A percentile compares a stretch with the other conserved stretches of the same genome.
These are phyloP conservation scores for Arbutus unedo DNA, from an alignment of 148 eudicot genomes.

Conservation along the genomic window DNA sequence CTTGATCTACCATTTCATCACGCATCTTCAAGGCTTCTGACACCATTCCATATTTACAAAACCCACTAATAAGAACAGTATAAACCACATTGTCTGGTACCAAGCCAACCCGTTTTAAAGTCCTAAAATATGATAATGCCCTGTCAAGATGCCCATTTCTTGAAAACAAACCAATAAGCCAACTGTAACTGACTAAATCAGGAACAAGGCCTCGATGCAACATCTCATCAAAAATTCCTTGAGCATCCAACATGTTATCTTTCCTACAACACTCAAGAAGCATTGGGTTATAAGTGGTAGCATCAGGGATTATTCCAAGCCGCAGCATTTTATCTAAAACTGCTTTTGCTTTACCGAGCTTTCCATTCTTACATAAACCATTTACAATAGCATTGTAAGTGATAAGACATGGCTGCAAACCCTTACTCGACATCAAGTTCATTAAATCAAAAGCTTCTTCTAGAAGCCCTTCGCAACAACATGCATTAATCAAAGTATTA, in stretches of 20 bases:
- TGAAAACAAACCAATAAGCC: slow-evolving; percentile 54
- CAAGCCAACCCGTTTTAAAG: slow-evolving; percentile 56
- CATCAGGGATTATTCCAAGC: slow-evolving; percentile 63
- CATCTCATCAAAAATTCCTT: slow-evolving; percentile 55
- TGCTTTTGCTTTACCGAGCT: slow-evolving; percentile 49
- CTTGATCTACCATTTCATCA: slow-evolving; percentile 73
- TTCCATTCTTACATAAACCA: slow-evolving; percentile 59
- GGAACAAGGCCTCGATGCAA: slow-evolving; percentile 38
- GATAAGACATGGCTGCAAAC: slow-evolving; percentile 42
- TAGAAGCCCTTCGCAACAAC: slow-evolving; percentile 50
- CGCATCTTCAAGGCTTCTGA: slow-evolving; percentile 61
- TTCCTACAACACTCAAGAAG: slow-evolving; percentile 54
- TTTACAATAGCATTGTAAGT: slow-evolving; percentile 64
- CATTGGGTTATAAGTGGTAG: slow-evolving; percentile 57
- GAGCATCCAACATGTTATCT: slow-evolving; percentile 42
- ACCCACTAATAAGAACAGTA: slow-evolving; percentile 71
- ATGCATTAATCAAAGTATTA: slow-evolving; percentile 62
- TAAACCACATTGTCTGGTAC: slow-evolving; percentile 69
- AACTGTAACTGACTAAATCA: slow-evolving; percentile 69
- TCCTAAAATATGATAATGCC: slow-evolving; percentile 48
- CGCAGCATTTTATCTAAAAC: slow-evolving; percentile 54
- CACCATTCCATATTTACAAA: slow-evolving; percentile 49
- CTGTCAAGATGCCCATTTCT: slow-evolving; percentile 53
- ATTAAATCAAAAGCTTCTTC: slow-evolving; percentile 62
- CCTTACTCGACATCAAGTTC: slow-evolving; percentile 49